Percentiles rank a stretch among this genome's conserved stretches.
These are phyloP conservation scores for Chlamydomonas asymmetrica DNA, from an alignment of 139 green algal genomes.

Conservation along the genomic window DNA sequence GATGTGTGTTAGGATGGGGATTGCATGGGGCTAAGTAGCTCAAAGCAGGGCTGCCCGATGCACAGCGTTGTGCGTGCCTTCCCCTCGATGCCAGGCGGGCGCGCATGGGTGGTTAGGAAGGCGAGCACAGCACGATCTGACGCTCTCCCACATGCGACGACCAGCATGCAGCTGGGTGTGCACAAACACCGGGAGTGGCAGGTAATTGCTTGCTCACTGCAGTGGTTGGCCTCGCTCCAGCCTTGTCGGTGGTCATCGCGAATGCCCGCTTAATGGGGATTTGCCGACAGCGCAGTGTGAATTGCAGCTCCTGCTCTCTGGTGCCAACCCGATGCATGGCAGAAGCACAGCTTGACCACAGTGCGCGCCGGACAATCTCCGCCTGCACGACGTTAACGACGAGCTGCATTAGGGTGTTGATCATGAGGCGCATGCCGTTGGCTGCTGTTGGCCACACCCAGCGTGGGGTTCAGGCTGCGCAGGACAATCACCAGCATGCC, in stretches of 20 bases:
- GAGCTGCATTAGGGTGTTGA: constrained; percentile 6
- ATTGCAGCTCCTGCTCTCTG: constrained; percentile 13
- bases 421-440: constrained; percentile 39
- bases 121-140: no score
- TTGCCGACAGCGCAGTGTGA: constrained; percentile 30
- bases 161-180: no score
- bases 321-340: constrained; percentile 15
- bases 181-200: no score
- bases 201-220: constrained; percentile 27
- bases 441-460: constrained; percentile 35
- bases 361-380: constrained; percentile 15
- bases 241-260: constrained; percentile 55
- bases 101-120: no score
- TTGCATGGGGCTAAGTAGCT: no score
- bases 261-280: constrained; percentile 41
- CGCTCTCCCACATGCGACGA: no score
- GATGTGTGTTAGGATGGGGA: no score
- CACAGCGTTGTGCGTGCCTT: no score
- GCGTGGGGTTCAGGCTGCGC: constrained; percentile 9
- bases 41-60: no score
- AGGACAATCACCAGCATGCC: constrained; percentile 33
- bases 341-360: constrained; percentile 17
- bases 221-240: constrained; percentile 52
- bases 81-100: no score
- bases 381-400: constrained; percentile 18